These are phyloP conservation scores for Coemansia sp. DNA, from an alignment of 192 early-diverging fungal genomes.

Conservation along the genomic window DNA sequence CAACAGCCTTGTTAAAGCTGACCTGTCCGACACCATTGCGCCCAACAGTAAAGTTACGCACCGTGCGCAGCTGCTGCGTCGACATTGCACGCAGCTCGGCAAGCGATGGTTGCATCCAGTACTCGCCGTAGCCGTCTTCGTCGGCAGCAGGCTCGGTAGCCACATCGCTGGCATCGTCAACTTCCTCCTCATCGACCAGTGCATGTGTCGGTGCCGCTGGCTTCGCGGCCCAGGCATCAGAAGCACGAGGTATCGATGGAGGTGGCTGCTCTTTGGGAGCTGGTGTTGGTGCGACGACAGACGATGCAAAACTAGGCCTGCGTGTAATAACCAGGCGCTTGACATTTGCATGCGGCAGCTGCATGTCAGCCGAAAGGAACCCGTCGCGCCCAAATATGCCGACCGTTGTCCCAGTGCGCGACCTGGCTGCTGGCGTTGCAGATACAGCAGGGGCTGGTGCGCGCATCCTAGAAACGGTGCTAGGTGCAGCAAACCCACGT, in stretches of 20 bases:
- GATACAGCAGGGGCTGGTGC: conserved; percentile 21
- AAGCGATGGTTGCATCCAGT: conserved; percentile 76
- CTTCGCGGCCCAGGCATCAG: conserved; percentile 6
- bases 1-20: conserved; percentile 75
- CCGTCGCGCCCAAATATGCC: conserved; percentile 53
- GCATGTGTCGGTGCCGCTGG: not conserved
- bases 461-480: conserved; percentile 20
- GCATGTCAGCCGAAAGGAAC: conserved; percentile 63
- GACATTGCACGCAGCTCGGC: conserved; percentile 69
- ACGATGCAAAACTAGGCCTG: conserved; percentile 28
- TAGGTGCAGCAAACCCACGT: conserved; percentile 66
- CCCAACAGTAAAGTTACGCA: conserved; percentile 75
- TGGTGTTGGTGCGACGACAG: not conserved
- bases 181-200: conserved; percentile 2
- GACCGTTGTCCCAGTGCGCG: not conserved
- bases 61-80: conserved; percentile 64
- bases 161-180: conserved; percentile 3
- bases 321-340: conserved; percentile 70
- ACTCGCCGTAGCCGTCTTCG: conserved; percentile 34
- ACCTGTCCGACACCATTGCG: conserved; percentile 72
- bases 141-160: conserved; percentile 24
- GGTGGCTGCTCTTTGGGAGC: conserved; percentile 13
- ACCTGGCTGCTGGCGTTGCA: conserved; percentile 10
- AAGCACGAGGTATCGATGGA: conserved; percentile 21
- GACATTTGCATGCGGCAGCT: conserved; percentile 69